These are phyloP conservation scores for Priceomyces carsonii DNA, from an alignment of 805 yeast species.

Conservation along the genomic window DNA sequence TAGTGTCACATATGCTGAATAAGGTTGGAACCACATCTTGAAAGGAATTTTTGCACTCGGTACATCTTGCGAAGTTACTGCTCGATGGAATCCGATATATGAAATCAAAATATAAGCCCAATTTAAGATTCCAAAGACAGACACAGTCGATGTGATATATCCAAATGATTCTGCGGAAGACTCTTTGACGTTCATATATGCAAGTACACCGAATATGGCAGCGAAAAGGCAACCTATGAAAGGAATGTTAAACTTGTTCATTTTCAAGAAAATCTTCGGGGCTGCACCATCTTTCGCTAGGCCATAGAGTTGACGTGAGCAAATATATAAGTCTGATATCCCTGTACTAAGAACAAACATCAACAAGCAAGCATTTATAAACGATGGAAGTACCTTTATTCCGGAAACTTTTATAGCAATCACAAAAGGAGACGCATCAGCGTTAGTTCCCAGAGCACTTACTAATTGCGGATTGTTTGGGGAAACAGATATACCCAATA, in stretches of 20 bases:
- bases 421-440: constrained; percentile 27
- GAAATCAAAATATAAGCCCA: constrained; percentile 16
- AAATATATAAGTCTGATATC: constrained; percentile 19
- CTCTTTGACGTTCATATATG: constrained; percentile 10
- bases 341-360: constrained; percentile 15
- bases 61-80: constrained; percentile 12
- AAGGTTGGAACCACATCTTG: constrained; percentile 17
- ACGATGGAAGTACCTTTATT: constrained; percentile 21
- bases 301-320: constrained; percentile 20
- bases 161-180: constrained; percentile 13
- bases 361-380: constrained; percentile 11
- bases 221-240: constrained; percentile 12
- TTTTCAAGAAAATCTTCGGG: constrained; percentile 16
- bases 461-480: constrained; percentile 14
- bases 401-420: constrained; percentile 29
- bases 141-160: constrained; percentile 15
- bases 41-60: constrained; percentile 16
- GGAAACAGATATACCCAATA: constrained; percentile 20
- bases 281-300: constrained; percentile 20
- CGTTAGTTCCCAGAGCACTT: constrained; percentile 7
- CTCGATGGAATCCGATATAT: constrained; percentile 12
- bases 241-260: constrained; percentile 17
- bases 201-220: constrained; percentile 13
- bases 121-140: constrained; percentile 17
- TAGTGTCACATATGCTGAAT: constrained; percentile 12